These are phyloP conservation scores for Yarrowia divulgata DNA, from an alignment of 805 yeast species.

Conservation along the genomic window DNA sequence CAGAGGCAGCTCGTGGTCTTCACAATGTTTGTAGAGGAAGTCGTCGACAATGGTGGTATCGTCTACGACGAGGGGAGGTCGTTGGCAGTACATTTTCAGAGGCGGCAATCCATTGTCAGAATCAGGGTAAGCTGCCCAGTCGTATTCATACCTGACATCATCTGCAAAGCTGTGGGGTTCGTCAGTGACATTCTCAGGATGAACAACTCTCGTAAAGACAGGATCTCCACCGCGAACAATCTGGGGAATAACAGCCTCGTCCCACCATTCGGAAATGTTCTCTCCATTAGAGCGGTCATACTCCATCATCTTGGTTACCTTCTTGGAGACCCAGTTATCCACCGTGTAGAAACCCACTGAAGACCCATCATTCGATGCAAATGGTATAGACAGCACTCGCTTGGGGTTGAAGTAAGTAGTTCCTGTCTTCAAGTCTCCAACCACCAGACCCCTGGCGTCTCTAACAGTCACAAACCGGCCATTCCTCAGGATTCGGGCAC, in stretches of 20 bases:
- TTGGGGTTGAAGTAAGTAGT: not conserved
- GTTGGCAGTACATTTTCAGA: not conserved
- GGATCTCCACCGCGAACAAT: not conserved
- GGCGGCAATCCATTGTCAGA: no score
- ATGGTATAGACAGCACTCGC: not conserved
- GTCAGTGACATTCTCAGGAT: not conserved
- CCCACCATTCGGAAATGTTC: not conserved
- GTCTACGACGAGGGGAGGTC: not conserved
- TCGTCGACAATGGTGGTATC: not conserved
- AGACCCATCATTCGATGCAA: not conserved
- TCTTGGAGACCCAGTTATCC: conserved; percentile 7
- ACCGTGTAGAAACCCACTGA: not conserved
- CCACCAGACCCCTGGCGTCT: not conserved
- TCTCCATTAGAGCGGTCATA: not conserved
- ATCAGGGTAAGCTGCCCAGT: no score
- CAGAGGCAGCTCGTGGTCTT: conserved; percentile 1
- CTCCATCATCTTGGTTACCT: not conserved
- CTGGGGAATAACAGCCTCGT: not conserved
- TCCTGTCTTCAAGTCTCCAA: not conserved
- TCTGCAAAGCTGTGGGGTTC: not conserved
- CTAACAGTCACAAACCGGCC: not conserved
- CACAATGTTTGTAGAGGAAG: not conserved
- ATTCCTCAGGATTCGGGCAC: not conserved
- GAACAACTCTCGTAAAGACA: not conserved
- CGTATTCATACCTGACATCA: not conserved